Conservation (phyloP, 2,329 filamentous ascomycete genomes). For the Thyridium curvatum region DNA sequence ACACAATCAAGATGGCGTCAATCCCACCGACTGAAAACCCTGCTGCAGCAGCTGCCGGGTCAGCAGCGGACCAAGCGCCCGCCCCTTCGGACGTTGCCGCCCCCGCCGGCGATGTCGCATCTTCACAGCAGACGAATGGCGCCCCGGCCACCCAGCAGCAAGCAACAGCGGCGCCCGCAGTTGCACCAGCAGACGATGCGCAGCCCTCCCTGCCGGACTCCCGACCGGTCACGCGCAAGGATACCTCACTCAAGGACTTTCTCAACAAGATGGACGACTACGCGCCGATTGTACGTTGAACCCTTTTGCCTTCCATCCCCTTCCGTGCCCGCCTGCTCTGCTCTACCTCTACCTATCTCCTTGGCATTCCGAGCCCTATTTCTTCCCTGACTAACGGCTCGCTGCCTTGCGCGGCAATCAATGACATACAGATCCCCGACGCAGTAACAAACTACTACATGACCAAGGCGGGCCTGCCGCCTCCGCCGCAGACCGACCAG, state of each 20-base stretch:
- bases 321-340: neutral
- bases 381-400: neutral
- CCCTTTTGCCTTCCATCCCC: no score
- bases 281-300: constrained; percentile 86
- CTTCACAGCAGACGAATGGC: neutral
- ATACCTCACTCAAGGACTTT: constrained; percentile 88
- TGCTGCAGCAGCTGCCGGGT: constrained; percentile 1
- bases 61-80: constrained; percentile 6
- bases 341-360: neutral
- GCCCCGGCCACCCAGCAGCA: constrained; percentile 4
- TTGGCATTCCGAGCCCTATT: neutral
- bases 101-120: neutral
- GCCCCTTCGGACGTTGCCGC: neutral
- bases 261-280: constrained; percentile 96
- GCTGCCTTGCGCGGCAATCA: constrained; percentile 1
- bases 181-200: constrained; percentile 3
- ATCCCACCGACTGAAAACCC: constrained; percentile 3
- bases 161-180: neutral
- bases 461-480: constrained; percentile 88
- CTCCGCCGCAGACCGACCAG: constrained; percentile 82
- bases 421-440: constrained; percentile 72
- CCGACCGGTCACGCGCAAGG: constrained; percentile 75
- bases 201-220: constrained; percentile 37
- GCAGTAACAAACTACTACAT: constrained; percentile 98
- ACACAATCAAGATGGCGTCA: constrained; percentile 6